Base-by-base conservation (phyloP, 2,329 filamentous ascomycete species). In the Incumbomyces delicatus region DNA sequence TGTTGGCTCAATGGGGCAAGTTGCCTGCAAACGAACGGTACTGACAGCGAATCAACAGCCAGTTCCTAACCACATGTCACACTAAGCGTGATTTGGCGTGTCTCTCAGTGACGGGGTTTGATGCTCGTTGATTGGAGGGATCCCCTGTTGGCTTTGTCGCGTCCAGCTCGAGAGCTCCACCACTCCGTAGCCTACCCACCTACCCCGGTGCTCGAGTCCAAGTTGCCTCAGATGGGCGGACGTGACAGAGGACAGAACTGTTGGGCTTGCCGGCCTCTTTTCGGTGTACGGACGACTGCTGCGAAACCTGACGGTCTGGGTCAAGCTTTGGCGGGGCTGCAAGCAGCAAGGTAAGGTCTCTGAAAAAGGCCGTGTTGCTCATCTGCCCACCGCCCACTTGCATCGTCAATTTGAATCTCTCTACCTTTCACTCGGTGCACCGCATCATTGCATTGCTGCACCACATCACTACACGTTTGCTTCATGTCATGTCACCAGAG, bases 11-110 rank as follows among this genome's bases (percentile, higher is more conserved):
- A 38, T 20, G 33, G 13, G 14, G 42, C 42, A 37, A 31, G 42
- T 33, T 18, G 22, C 22, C 22, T 30, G 38, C 38, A 41, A 29
- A 13, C 20, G 20, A 45, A 33, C 8, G 14, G 11, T 18, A 6
- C n/a, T 38, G 33, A 30, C 20, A 45, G 42, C 42, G 27, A 45
- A 31, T 45, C 30, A 27, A 45, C 37, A 11, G 20, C n/a, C 33
- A 38, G 42, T 45, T 29, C 42, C 42, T 45, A 33, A 31, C 10
- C 7, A 2, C 13, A 30, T 18, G 33, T 38, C 17, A 38, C 42
- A 45, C 42, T 45, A 45, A 32, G 33, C 33, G 18, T 35, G 33
- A 20, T 11, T 37, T 45, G 33, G 42, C 42, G 42, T 45, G 38
- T n/a, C 10, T 6, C 14, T 22, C 3, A n/a, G 12, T 2, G 20